Evolutionary conservation across 129 eudicot species (phyloP).

Genomic region (Cynara cardunculus): DNA sequence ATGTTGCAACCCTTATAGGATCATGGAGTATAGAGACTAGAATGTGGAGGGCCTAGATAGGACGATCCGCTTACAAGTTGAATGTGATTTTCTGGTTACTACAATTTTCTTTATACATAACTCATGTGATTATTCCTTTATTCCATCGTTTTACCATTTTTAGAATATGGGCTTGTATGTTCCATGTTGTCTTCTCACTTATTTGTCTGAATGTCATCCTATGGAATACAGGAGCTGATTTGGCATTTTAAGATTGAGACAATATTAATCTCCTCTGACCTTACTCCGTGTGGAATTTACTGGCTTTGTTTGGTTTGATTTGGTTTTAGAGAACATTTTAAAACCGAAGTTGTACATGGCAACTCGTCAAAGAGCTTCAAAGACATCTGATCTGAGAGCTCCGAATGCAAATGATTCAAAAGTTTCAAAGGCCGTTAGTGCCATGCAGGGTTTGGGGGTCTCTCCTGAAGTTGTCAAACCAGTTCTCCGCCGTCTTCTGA

Average conservation of each 20-base stretch:
- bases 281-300: neutral
- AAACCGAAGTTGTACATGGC: conserved; percentile 24
- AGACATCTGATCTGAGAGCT: conserved; percentile 30
- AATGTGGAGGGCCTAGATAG: neutral
- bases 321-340: neutral
- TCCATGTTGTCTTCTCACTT: neutral
- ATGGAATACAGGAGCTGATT: neutral
- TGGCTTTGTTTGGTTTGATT: neutral
- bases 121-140: conserved; percentile 5
- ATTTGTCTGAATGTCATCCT: neutral
- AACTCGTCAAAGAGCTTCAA: conserved; percentile 29
- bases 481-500: conserved; percentile 46
- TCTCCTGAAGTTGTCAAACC: conserved; percentile 44
- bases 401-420: conserved; percentile 17
- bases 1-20: neutral
- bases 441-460: conserved; percentile 57
- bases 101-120: neutral
- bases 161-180: neutral
- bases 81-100: neutral
- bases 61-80: neutral
- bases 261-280: neutral
- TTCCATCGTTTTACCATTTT: neutral
- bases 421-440: conserved; percentile 39
- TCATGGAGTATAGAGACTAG: neutral
- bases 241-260: conserved; percentile 6